Evolutionary conservation across 2,329 filamentous ascomycete genomes (phyloP), one percentile per base, ranked within the genome.

Genomic region (Microsporum ferrugineum): DNA sequence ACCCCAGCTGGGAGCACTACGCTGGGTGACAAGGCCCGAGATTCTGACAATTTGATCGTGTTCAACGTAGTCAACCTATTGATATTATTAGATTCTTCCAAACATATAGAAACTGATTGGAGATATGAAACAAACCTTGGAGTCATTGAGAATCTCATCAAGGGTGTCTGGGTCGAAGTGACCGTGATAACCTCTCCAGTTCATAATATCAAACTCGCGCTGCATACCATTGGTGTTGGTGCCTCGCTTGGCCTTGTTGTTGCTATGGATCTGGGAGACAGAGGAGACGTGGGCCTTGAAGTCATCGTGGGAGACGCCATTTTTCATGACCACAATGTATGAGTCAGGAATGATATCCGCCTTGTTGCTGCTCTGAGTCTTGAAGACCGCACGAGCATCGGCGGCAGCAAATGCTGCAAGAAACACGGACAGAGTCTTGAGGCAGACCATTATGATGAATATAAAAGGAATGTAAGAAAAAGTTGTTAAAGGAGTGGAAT

Each of bases 1-100:
- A 29, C 73, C 73, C 70, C 70, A 75, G 39, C 36, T 41, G 34
- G 55, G 55, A 5, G 55, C 55, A 29, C 38, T 43, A 3, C 31
- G 17, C 55, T 57, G 55, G 5, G 55, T 29, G 39, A 38, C 36
- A 1, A 55, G 2, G n/a, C 36, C 41, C 43, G 57, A 33, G 29
- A 60, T 34, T 10, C 33, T 58, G 36, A 63, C 58, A 33, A 63
- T 51, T 2, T 49, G 55, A 59, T 66, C 61, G n/a, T 55, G 60
- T 51, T 66, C 65, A 58, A 66, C 59, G 55, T 62, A 64, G 43
- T 58, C 59, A 14, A 66, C 65, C 65, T 66, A 59, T 39, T 45
- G 0, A 0, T 5, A 3, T 29, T 43, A n/a, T 43, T 57, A 57
- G 14, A 8, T n/a, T 5, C n/a, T 36, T 43, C 27, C 17, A 6